Evolutionary conservation across 2,329 filamentous ascomycete genomes (phyloP).

Genomic region (Helotiales sp.): DNA sequence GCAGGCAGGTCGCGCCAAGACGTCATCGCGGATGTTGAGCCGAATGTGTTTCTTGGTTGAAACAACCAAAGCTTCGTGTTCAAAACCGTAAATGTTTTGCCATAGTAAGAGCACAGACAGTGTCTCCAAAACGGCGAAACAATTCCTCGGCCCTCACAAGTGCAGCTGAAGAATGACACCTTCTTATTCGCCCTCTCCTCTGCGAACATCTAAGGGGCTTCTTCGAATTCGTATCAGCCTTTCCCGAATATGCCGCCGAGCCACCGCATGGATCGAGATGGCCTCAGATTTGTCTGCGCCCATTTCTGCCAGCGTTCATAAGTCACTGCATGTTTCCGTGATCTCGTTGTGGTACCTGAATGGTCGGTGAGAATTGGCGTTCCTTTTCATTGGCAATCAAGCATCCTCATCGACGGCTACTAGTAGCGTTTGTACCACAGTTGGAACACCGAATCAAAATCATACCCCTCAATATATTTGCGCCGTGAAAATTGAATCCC

Average conservation of each 20-base stretch:
- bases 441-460: not conserved
- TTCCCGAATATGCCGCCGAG: not conserved
- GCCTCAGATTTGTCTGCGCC: not conserved
- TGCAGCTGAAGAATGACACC: not conserved
- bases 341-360: not conserved
- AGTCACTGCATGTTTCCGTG: not conserved
- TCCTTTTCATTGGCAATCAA: not conserved
- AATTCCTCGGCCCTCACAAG: not conserved
- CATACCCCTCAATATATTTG: not conserved
- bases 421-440: not conserved
- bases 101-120: not conserved
- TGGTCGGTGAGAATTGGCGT: slow-evolving; percentile 7
- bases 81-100: slow-evolving; percentile 7
- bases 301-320: not conserved
- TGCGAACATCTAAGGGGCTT: not conserved
- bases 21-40: not conserved
- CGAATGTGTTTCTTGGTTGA: not conserved
- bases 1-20: not conserved
- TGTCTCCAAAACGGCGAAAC: not conserved
- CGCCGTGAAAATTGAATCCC: not conserved
- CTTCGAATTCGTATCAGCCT: not conserved
- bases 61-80: not conserved
- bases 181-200: not conserved
- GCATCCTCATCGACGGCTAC: not conserved
- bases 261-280: not conserved